Evolutionary conservation across 1,284 basidiomycete species (phyloP).

Genomic region (Rhodotorula sp.): DNA sequence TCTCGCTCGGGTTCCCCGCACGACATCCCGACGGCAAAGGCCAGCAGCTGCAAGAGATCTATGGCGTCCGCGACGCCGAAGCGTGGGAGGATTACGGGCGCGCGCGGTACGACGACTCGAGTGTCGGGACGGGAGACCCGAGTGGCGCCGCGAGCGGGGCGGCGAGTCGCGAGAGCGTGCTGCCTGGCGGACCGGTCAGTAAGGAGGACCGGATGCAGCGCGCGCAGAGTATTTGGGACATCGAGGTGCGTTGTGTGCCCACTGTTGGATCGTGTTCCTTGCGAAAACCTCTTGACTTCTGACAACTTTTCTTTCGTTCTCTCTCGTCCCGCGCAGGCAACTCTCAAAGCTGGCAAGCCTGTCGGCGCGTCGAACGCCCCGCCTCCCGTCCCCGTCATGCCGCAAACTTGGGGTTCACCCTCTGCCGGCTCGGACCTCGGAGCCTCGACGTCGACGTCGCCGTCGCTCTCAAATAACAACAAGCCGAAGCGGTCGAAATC

Average conservation of each 20-base stretch:
- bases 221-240: slow-evolving; percentile 42
- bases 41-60: slow-evolving; percentile 40
- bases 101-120: slow-evolving; percentile 21
- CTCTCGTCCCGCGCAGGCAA: slow-evolving; percentile 21
- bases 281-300: not conserved
- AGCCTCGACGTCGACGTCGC: not conserved
- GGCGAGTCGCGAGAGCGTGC: slow-evolving; percentile 28
- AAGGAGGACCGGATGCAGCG: slow-evolving; percentile 37
- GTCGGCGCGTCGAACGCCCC: slow-evolving; percentile 24
- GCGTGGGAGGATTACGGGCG: slow-evolving; percentile 41
- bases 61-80: slow-evolving; percentile 37
- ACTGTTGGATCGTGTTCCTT: not conserved
- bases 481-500: slow-evolving; percentile 42
- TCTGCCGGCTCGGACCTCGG: slow-evolving; percentile 1
- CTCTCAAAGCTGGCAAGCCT: slow-evolving; percentile 38
- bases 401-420: slow-evolving; percentile 12
- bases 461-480: not conserved
- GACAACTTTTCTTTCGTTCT: too few species aligned
- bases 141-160: slow-evolving; percentile 14
- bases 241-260: slow-evolving; percentile 30
- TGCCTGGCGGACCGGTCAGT: slow-evolving; percentile 19
- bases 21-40: slow-evolving; percentile 21
- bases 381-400: slow-evolving; percentile 36
- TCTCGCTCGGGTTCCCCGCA: slow-evolving; percentile 20
- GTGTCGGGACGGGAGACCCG: not conserved